Conservation (phyloP, 495 filamentous ascomycete species). For the Trichocladium uniseriatum region DNA sequence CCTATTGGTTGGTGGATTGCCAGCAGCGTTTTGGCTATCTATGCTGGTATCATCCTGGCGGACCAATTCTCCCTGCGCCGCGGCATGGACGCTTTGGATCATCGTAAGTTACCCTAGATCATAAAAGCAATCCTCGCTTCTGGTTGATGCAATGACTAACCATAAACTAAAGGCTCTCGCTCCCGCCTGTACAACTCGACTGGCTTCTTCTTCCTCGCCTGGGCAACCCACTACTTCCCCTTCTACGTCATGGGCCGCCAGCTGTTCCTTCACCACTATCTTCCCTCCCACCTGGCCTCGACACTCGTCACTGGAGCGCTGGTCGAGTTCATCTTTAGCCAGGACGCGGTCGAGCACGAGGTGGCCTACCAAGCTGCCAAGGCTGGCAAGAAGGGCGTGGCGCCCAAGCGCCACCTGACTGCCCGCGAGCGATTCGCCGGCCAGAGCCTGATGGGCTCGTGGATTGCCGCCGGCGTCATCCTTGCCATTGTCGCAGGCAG, state of each 20-base stretch:
- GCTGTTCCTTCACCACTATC: constrained; percentile 95
- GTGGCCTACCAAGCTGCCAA: constrained; percentile 36
- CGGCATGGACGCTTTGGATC: constrained; percentile 86
- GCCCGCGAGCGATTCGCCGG: constrained; percentile 69
- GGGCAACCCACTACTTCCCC: constrained; percentile 95
- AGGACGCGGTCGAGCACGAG: constrained; percentile 57
- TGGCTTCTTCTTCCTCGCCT: constrained; percentile 96
- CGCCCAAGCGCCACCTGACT: constrained; percentile 47
- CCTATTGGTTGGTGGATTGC: constrained; percentile 97
- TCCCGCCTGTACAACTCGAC: constrained; percentile 95
- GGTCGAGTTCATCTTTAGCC: constrained; percentile 91
- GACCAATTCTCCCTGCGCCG: constrained; percentile 89
- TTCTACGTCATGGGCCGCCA: constrained; percentile 98
- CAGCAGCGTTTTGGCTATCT: constrained; percentile 84
- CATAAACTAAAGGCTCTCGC: constrained; percentile 85
- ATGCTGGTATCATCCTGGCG: constrained; percentile 81
- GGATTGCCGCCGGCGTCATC: constrained; percentile 67
- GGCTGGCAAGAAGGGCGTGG: constrained; percentile 41
- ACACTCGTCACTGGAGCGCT: constrained; percentile 92
- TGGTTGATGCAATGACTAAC: no score
- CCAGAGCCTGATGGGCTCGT: constrained; percentile 68
- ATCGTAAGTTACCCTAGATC: constrained; percentile 70
- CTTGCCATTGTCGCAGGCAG: constrained; percentile 59
- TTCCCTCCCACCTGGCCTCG: constrained; percentile 89
- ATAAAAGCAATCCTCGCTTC: no score